phyloP scores from a whole-genome alignment of 2,329 filamentous ascomycete species.

The Verticillium zaregamsianum region DNA sequence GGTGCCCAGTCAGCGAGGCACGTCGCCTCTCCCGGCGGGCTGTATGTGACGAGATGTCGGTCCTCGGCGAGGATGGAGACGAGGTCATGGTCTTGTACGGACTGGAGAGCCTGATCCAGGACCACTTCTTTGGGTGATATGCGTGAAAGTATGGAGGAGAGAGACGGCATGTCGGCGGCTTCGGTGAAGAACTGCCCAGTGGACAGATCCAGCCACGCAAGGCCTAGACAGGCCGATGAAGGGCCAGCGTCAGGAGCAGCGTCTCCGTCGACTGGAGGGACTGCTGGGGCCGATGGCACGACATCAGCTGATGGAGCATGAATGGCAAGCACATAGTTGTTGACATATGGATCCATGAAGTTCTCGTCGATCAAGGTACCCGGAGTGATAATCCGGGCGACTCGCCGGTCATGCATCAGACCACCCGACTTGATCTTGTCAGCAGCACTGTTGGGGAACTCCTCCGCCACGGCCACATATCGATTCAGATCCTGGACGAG shows the following conservation, averaged over 20 bases:
- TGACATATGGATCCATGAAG: conserved; percentile 91
- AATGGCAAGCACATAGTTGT: conserved; percentile 87
- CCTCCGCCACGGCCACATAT: conserved; percentile 91
- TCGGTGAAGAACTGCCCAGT: conserved; percentile 94
- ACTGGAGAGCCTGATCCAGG: conserved; percentile 60
- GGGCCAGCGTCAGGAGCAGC: conserved; percentile 6
- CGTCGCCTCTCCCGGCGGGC: conserved; percentile 41
- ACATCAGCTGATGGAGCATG: conserved; percentile 39
- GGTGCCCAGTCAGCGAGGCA: conserved; percentile 63
- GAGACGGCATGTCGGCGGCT: conserved; percentile 60
- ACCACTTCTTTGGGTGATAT: conserved; percentile 84
- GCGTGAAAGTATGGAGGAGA: conserved; percentile 78
- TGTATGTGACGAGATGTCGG: conserved; percentile 71
- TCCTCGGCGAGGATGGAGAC: conserved; percentile 70
- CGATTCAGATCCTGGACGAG: conserved; percentile 87
- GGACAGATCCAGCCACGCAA: conserved; percentile 93
- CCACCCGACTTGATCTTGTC: conserved; percentile 72
- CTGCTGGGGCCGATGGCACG: background rate
- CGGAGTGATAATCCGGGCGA: conserved; percentile 85
- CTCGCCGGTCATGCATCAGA: conserved; percentile 76
- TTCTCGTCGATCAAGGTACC: conserved; percentile 96
- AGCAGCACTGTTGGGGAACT: conserved; percentile 72
- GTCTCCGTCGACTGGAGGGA: background rate
- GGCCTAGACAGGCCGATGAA: conserved; percentile 51
- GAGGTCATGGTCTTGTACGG: conserved; percentile 56